These are phyloP conservation scores for Diplodia sapinea DNA, from an alignment of 2,329 filamentous ascomycete genomes.

Conservation along the genomic window DNA sequence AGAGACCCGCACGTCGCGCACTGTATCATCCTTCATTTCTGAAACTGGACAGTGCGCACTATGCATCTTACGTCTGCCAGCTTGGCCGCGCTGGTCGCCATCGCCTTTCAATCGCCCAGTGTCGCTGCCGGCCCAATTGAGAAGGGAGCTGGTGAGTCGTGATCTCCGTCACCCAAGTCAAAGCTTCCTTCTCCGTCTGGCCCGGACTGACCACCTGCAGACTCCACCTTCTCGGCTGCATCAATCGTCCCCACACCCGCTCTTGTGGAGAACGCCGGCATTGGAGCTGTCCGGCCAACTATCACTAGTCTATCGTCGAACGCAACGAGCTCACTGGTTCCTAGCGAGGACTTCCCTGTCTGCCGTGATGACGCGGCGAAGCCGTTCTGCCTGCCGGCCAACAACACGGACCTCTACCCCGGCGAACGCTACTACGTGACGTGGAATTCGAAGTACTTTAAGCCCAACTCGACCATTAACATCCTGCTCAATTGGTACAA, in stretches of 20 bases:
- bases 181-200: slow-evolving; percentile 15
- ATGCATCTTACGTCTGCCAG: slow-evolving; percentile 34
- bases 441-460: slow-evolving; percentile 37
- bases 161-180: slow-evolving; percentile 11
- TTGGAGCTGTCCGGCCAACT: slow-evolving; percentile 34
- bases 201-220: slow-evolving; percentile 25
- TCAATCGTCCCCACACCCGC: slow-evolving; percentile 33
- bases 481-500: slow-evolving; percentile 46
- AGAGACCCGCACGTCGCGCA: slow-evolving; percentile 12
- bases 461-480: slow-evolving; percentile 38
- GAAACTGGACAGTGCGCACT: slow-evolving; percentile 15
- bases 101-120: slow-evolving; percentile 34
- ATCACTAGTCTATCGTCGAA: slow-evolving; percentile 17
- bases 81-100: slow-evolving; percentile 34
- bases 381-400: slow-evolving; percentile 47
- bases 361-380: slow-evolving; percentile 40
- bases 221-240: slow-evolving; percentile 33
- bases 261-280: slow-evolving; percentile 36
- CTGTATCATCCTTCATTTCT: slow-evolving; percentile 17
- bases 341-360: slow-evolving; percentile 41
- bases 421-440: slow-evolving; percentile 47
- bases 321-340: slow-evolving; percentile 24
- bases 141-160: slow-evolving; percentile 36
- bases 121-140: slow-evolving; percentile 36
- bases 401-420: slow-evolving; percentile 44